phyloP scores from a whole-genome alignment of 768 basidiomycete genomes.

The Xerocomellus chrysenteron region DNA sequence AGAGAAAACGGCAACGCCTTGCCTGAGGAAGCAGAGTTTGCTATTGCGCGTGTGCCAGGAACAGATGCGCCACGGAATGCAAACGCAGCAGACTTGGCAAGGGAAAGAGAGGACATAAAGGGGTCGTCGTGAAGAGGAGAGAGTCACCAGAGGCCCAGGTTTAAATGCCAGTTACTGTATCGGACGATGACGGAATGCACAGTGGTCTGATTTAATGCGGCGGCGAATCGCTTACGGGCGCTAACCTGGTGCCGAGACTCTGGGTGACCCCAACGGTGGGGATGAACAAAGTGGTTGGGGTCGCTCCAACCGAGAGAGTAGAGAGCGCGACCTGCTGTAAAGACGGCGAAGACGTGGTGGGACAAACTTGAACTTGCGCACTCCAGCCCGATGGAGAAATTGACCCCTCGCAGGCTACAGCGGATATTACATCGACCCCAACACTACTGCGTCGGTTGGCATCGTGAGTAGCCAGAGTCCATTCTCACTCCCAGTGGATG shows the following conservation, averaged over 20 bases:
- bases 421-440: background rate
- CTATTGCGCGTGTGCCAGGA: slow-evolving; percentile 24
- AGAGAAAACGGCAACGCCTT: slow-evolving; percentile 55
- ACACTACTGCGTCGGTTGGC: background rate
- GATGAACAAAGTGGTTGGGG: background rate
- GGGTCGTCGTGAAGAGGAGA: background rate
- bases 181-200: slow-evolving; percentile 12
- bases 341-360: background rate
- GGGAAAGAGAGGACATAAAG: slow-evolving; percentile 20
- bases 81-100: slow-evolving; percentile 13
- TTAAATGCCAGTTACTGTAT: slow-evolving; percentile 22
- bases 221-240: slow-evolving; percentile 1
- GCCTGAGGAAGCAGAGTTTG: slow-evolving; percentile 31
- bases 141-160: background rate
- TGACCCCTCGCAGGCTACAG: no score
- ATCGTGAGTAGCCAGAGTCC: background rate
- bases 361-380: no score
- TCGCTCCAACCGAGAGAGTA: background rate
- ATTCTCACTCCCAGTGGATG: background rate
- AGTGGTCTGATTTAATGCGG: slow-evolving; percentile 8
- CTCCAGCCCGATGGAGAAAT: background rate
- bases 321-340: background rate
- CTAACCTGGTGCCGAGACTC: background rate
- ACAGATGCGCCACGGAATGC: slow-evolving; percentile 10
- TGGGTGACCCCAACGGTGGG: background rate